Evolutionary conservation across 2,329 filamentous ascomycete genomes (phyloP).

Genomic region (Grosmannia huntii): DNA sequence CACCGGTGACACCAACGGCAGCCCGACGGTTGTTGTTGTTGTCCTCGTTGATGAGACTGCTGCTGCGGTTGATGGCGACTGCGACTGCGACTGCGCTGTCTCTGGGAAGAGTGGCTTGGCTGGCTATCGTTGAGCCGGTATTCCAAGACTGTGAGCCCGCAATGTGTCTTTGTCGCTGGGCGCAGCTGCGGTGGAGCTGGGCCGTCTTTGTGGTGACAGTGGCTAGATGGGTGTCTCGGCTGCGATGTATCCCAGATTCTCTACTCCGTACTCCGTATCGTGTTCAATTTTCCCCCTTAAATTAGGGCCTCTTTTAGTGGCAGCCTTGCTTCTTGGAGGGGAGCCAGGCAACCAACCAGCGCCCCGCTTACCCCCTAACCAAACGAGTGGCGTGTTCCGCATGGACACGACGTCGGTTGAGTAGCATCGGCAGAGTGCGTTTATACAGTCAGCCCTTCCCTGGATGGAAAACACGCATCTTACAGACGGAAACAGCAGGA

Average conservation of each 20-base stretch:
- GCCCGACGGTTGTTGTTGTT: neutral
- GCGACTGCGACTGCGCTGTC: neutral
- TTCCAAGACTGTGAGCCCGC: neutral
- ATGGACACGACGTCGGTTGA: neutral
- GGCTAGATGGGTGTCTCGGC: conserved; percentile 5
- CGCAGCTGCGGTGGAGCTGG: neutral
- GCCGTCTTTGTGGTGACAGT: conserved; percentile 2
- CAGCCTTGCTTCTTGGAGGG: neutral
- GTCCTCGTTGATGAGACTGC: too few species aligned
- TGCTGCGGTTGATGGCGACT: neutral
- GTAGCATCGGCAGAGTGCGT: too few species aligned
- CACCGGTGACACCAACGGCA: neutral
- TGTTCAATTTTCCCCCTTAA: neutral
- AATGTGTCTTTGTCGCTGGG: neutral
- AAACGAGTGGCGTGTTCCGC: neutral
- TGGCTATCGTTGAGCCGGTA: neutral
- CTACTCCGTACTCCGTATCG: conserved; percentile 13
- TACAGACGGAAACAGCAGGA: too few species aligned
- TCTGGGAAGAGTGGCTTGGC: neutral
- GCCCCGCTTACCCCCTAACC: neutral
- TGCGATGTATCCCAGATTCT: conserved; percentile 11
- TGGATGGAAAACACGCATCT: too few species aligned
- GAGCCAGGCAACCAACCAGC: neutral
- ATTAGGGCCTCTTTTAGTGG: neutral
- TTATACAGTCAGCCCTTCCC: too few species aligned